Conservation (phyloP, 305 asterid species). For the Salvia sclarea region DNA sequence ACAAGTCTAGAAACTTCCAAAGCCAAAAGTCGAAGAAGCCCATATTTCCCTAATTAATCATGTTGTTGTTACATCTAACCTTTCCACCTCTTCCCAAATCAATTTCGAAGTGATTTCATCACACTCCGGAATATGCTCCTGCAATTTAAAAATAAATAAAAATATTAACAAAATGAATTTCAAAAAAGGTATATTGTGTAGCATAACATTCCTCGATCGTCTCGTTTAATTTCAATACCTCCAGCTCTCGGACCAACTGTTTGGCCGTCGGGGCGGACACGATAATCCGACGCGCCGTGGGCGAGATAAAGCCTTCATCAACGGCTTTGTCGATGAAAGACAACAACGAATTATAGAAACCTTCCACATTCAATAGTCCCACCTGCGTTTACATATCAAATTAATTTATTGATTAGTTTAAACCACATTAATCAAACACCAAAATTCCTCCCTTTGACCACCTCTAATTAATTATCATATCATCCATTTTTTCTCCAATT, state of each 20-base stretch:
- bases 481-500: conserved; percentile 18
- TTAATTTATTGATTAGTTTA: conserved; percentile 2
- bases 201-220: too few relatives aligned
- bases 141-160: not conserved
- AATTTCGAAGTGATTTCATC: conserved; percentile 69
- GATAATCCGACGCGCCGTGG: conserved; percentile 82
- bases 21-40: conserved; percentile 23
- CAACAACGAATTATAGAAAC: conserved; percentile 77
- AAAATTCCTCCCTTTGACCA: conserved; percentile 26
- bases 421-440: not conserved
- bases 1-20: conserved; percentile 22
- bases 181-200: too few relatives aligned
- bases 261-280: conserved; percentile 91
- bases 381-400: conserved; percentile 52
- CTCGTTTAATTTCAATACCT: conserved; percentile 42
- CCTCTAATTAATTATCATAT: not conserved
- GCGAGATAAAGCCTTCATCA: conserved; percentile 95
- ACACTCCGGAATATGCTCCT: conserved; percentile 79
- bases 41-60: conserved; percentile 22
- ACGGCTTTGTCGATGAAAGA: conserved; percentile 84
- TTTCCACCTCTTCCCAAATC: conserved; percentile 76
- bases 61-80: conserved; percentile 34
- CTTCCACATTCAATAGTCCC: conserved; percentile 90
- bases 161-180: too few relatives aligned
- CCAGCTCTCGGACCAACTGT: conserved; percentile 80